These are phyloP conservation scores for Microbotryum violaceum DNA, from an alignment of 1,284 basidiomycete species.

Conservation along the genomic window DNA sequence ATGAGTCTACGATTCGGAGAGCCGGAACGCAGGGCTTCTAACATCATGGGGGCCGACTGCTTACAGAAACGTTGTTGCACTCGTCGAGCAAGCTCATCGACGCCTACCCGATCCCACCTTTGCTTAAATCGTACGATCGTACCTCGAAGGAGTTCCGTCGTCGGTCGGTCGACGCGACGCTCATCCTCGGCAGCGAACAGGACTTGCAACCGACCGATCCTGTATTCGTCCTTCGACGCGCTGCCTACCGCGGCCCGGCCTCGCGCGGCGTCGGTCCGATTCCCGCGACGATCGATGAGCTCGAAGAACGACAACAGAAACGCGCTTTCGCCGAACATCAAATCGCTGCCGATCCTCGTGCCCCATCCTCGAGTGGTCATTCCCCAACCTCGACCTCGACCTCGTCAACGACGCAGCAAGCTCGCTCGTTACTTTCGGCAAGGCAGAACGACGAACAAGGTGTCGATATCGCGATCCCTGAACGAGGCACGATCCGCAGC, in stretches of 20 bases:
- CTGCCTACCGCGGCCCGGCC: slow-evolving; percentile 6
- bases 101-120: slow-evolving; percentile 68
- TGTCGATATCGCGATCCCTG: slow-evolving; percentile 74
- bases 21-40: slow-evolving; percentile 3
- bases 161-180: slow-evolving; percentile 75
- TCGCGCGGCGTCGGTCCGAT: slow-evolving; percentile 16
- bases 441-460: slow-evolving; percentile 76
- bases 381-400: slow-evolving; percentile 38
- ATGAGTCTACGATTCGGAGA: slow-evolving; percentile 4
- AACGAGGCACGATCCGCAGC: slow-evolving; percentile 75
- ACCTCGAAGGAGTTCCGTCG: slow-evolving; percentile 61
- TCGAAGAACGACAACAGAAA: slow-evolving; percentile 23
- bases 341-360: too few species aligned
- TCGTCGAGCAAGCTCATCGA: slow-evolving; percentile 76
- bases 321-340: not conserved
- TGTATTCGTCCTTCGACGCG: slow-evolving; percentile 60
- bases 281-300: slow-evolving; percentile 29
- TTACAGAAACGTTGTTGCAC: slow-evolving; percentile 61
- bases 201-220: slow-evolving; percentile 78
- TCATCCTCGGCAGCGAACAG: slow-evolving; percentile 59
- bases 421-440: slow-evolving; percentile 68
- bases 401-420: slow-evolving; percentile 85
- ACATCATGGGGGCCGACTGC: slow-evolving; percentile 1
- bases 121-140: slow-evolving; percentile 57
- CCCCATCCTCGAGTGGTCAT: not conserved